Evolutionary conservation across 129 eudicot genomes (phyloP).

Genomic region (Saussurea involucrata): DNA sequence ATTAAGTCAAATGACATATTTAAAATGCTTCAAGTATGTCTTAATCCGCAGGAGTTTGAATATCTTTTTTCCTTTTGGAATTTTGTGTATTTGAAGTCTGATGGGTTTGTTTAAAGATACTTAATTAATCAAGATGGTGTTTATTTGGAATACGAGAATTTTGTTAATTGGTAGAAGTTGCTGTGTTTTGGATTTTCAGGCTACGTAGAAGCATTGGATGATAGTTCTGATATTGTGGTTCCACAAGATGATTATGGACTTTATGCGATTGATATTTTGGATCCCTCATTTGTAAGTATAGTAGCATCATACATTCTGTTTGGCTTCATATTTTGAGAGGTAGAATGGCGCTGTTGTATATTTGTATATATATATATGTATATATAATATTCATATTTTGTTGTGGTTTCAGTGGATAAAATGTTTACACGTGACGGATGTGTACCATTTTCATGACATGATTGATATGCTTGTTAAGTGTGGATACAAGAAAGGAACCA

Average conservation of each 20-base stretch:
- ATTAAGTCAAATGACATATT: neutral
- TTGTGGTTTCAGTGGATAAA: conserved; percentile 62
- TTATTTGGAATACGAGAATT: neutral
- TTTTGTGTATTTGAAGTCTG: neutral
- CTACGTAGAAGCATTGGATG: conserved; percentile 75
- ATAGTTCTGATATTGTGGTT: conserved; percentile 58
- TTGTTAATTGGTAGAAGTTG: neutral
- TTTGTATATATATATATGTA: neutral
- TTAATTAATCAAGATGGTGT: neutral
- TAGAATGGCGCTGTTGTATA: neutral
- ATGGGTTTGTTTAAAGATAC: conserved; percentile 5
- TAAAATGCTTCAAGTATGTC: neutral
- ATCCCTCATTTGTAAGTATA: conserved; percentile 72
- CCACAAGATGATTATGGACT: conserved; percentile 95
- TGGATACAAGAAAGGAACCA: conserved; percentile 94
- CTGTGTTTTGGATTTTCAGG: conserved; percentile 39
- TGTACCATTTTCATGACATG: conserved; percentile 96
- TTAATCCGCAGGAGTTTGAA: neutral
- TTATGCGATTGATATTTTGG: conserved; percentile 86
- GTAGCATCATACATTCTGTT: neutral
- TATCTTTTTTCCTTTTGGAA: neutral
- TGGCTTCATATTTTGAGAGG: neutral
- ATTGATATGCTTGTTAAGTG: conserved; percentile 84
- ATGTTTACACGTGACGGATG: conserved; percentile 58
- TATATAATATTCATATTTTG: neutral